Evolutionary conservation across 2,329 filamentous ascomycete genomes (phyloP).

Genomic region (Blastomyces gilchristii): DNA sequence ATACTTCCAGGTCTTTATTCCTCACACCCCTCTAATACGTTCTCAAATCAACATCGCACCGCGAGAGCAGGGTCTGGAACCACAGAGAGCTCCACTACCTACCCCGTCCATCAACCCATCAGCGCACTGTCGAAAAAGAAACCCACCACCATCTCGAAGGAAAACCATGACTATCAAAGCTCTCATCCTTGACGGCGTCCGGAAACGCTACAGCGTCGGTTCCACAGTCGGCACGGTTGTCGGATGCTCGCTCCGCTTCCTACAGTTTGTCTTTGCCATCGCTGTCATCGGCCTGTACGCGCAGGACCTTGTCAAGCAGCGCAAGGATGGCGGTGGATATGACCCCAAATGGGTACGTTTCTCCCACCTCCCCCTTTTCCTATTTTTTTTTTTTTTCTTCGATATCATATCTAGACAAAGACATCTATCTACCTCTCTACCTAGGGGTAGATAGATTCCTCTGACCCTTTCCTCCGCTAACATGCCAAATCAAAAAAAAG

Average conservation of each 20-base stretch:
- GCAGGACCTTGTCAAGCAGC: slow-evolving; percentile 51
- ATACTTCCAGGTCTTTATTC: neutral
- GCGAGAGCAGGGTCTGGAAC: neutral
- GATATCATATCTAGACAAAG: neutral
- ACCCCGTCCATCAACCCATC: neutral
- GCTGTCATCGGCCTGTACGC: slow-evolving; percentile 72
- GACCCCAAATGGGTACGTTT: slow-evolving; percentile 60
- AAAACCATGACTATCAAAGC: slow-evolving; percentile 14
- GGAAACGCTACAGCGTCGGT: slow-evolving; percentile 15
- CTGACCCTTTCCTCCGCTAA: too few species aligned
- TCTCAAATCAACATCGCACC: neutral
- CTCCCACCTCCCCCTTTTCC: neutral
- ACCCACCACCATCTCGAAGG: neutral
- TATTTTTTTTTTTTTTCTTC: neutral
- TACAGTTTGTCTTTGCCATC: slow-evolving; percentile 66
- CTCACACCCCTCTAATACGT: neutral
- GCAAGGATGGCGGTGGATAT: slow-evolving; percentile 40
- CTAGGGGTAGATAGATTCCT: neutral
- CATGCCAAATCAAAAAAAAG: slow-evolving; percentile 26
- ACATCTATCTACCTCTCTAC: neutral
- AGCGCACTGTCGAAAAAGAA: neutral
- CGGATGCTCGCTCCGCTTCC: slow-evolving; percentile 50
- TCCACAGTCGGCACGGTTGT: slow-evolving; percentile 17
- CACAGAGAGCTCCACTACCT: neutral
- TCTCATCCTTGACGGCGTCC: slow-evolving; percentile 17